Percentiles rank a stretch among this genome's conserved stretches.
Evolutionary conservation across 2,329 filamentous ascomycete genomes (phyloP).

Genomic region (Ophiostoma himal-ulmi): DNA sequence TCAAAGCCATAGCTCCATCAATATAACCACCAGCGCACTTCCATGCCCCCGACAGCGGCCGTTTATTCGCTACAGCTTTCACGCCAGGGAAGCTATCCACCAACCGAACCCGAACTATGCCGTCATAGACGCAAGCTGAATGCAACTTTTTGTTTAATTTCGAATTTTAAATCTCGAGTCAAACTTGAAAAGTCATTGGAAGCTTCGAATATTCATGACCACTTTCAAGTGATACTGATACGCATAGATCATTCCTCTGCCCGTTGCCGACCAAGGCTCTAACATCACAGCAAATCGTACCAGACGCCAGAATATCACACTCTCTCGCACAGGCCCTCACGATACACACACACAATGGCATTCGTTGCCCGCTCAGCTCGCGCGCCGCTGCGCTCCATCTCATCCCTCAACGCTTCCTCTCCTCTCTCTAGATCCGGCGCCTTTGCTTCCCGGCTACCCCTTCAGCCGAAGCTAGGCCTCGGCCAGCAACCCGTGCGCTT

Average conservation of each 20-base stretch:
- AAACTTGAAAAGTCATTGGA: neutral
- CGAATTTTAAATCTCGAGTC: neutral
- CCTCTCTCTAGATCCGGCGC: neutral
- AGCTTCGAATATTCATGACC: neutral
- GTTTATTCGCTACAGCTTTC: conserved; percentile 15
- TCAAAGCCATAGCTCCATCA: neutral
- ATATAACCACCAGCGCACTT: neutral
- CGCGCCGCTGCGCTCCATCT: conserved; percentile 16
- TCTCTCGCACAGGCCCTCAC: neutral
- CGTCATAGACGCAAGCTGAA: conserved; percentile 18
- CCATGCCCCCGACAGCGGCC: neutral
- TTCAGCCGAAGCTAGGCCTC: neutral
- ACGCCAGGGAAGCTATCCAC: neutral
- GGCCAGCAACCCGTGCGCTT: conserved; percentile 32
- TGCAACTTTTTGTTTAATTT: neutral
- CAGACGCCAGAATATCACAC: neutral
- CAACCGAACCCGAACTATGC: conserved; percentile 20
- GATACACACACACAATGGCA: conserved; percentile 19
- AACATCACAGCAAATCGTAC: neutral
- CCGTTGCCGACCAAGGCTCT: no score
- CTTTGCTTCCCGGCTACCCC: neutral
- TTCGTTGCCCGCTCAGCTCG: conserved; percentile 19
- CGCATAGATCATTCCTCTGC: no score
- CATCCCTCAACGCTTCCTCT: neutral
- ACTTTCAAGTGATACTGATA: neutral